phyloP scores from a whole-genome alignment of 2,329 filamentous ascomycete genomes.

The Coniella lustricola region DNA sequence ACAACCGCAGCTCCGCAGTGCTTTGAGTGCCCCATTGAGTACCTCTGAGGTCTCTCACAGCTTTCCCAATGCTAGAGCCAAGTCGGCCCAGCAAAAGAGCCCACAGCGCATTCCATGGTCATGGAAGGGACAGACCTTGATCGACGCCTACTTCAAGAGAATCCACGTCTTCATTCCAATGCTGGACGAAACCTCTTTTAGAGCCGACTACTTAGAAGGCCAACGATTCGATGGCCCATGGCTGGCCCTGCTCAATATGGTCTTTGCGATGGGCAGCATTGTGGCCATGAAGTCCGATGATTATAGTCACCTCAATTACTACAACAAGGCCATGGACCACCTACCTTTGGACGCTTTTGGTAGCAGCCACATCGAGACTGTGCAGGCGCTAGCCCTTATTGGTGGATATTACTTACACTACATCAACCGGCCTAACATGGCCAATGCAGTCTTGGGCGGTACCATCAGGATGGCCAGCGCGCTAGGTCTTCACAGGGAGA shows the following conservation, averaged over 20 bases:
- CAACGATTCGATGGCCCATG: constrained; percentile 61
- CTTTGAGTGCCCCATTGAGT: constrained; percentile 40
- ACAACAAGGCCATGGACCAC: constrained; percentile 59
- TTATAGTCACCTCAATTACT: constrained; percentile 62
- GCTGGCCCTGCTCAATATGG: constrained; percentile 68
- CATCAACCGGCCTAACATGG: constrained; percentile 69
- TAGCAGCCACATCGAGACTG: constrained; percentile 63
- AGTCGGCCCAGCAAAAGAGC: constrained; percentile 37
- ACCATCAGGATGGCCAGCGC: constrained; percentile 69
- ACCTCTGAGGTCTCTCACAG: constrained; percentile 40
- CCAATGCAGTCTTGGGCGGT: constrained; percentile 64
- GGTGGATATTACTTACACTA: constrained; percentile 75
- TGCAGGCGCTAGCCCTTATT: constrained; percentile 64
- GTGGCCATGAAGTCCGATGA: constrained; percentile 59
- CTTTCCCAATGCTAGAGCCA: constrained; percentile 36
- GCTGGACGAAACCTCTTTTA: constrained; percentile 65
- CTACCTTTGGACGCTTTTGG: constrained; percentile 61
- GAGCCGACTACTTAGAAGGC: constrained; percentile 55
- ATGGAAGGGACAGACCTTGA: constrained; percentile 59
- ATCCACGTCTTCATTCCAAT: constrained; percentile 67
- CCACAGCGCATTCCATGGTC: constrained; percentile 48
- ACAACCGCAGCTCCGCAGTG: constrained; percentile 39
- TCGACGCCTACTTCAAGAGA: constrained; percentile 70
- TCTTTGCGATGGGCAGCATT: constrained; percentile 69
- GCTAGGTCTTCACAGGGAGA: constrained; percentile 63